Evolutionary conservation across 495 filamentous ascomycete species (phyloP).

Genomic region (Saxophila tyrrhenica): DNA sequence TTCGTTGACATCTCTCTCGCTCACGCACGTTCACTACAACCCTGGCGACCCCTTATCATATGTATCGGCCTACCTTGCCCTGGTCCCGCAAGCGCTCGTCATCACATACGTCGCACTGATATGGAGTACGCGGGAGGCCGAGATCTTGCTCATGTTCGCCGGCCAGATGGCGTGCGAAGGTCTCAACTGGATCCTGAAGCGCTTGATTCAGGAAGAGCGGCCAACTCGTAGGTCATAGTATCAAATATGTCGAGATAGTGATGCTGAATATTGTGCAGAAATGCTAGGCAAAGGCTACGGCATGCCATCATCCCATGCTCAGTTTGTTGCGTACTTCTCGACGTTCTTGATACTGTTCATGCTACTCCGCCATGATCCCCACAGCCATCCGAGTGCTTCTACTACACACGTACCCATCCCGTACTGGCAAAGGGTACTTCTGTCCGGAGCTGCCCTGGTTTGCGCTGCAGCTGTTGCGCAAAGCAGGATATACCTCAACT

Average conservation of each 20-base stretch:
- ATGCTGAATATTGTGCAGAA: no score
- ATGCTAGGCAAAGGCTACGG: slow-evolving; percentile 89
- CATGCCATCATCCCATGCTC: slow-evolving; percentile 97
- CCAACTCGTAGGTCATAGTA: slow-evolving; percentile 48
- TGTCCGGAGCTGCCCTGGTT: slow-evolving; percentile 45
- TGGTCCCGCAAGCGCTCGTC: slow-evolving; percentile 82
- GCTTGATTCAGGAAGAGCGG: slow-evolving; percentile 81
- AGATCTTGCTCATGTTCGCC: slow-evolving; percentile 79
- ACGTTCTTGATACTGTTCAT: slow-evolving; percentile 73
- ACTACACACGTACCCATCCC: slow-evolving; percentile 42
- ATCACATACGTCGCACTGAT: slow-evolving; percentile 80
- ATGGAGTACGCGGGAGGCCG: slow-evolving; percentile 81
- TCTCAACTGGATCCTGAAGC: slow-evolving; percentile 83
- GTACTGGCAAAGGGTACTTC: slow-evolving; percentile 43
- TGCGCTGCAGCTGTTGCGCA: slow-evolving; percentile 60
- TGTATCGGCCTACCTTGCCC: slow-evolving; percentile 82
- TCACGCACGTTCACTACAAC: slow-evolving; percentile 96
- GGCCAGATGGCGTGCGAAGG: slow-evolving; percentile 90
- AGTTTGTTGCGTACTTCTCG: slow-evolving; percentile 86
- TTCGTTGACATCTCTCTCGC: slow-evolving; percentile 74
- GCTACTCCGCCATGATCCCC: slow-evolving; percentile 59
- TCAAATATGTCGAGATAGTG: background rate
- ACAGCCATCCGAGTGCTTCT: slow-evolving; percentile 30
- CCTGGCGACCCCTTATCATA: slow-evolving; percentile 75
- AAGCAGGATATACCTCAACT: slow-evolving; percentile 81